Evolutionary conservation across 306 rosid species (phyloP), one percentile per base, ranked within the genome.

Genomic region (Casuarina equisetifolia): DNA sequence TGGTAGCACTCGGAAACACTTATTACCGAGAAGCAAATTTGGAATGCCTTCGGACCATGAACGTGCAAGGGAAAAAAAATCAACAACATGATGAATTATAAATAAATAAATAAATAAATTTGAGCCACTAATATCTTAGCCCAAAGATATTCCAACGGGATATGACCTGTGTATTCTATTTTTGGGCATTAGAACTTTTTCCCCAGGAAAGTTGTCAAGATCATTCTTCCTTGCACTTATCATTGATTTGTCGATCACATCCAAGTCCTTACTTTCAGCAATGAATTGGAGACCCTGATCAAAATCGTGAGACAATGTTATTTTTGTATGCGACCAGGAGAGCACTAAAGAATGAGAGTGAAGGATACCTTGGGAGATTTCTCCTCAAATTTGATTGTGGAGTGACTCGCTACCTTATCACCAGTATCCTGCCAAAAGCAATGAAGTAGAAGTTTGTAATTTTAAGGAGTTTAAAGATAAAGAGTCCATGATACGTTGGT

Each of bases 241-340:
- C 4, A 5, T 62, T 55, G 75, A 50, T 43, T 68, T 81, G 75
- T 76, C 66, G 4, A 32, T 52, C 17, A 57, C 12, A 63, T 8
- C 66, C 5, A 68, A 53, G 39, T 83, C 89, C 44, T 77, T 68
- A 42, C 74, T 67, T 68, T 88, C 88, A 6, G 89, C 76, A 45
- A 88, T 39, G 81, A 85, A 88, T 68, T 81, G 88, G 20, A 88
- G 89, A 43, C 91, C 91, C 91, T 88, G 87, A 48, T 64, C 32
- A 61, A n/a, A 12, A 17, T 40, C 5, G 42, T 71, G 1, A 11
- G 5, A 20, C 9, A 39, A 54, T 13, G 67, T 71, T 70, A 75
- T 53, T 12, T n/a, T 49, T 10, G 44, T 64, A 40, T 40, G 9
- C 32, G 50, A 70, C 38, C 12, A 53, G 13, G 20, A 38, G 43